phyloP scores from a whole-genome alignment of 2,329 filamentous ascomycete species.

The Amphichorda felina region DNA sequence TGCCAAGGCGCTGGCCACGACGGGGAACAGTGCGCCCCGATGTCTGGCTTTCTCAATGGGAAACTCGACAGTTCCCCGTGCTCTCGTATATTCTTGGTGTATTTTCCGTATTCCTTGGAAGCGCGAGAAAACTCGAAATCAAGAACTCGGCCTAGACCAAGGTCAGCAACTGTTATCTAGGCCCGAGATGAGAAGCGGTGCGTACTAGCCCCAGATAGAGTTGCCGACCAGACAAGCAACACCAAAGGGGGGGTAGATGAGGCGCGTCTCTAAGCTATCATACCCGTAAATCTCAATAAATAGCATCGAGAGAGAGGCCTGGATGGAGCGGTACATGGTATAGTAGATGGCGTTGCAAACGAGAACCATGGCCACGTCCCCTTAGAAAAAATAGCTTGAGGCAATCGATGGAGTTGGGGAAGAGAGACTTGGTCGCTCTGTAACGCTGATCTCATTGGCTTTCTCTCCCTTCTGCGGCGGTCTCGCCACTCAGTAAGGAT shows the following conservation, averaged over 20 bases:
- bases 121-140: background rate
- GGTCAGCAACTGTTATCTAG: too few relatives aligned
- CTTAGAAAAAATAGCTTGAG: conserved; percentile 4
- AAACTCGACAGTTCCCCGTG: conserved; percentile 1
- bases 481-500: too few relatives aligned
- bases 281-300: conserved; percentile 10
- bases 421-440: background rate
- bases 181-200: too few relatives aligned
- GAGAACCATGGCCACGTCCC: conserved; percentile 4
- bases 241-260: conserved; percentile 10
- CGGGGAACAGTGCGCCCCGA: conserved; percentile 2
- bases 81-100: background rate
- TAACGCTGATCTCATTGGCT: background rate
- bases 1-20: background rate
- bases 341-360: conserved; percentile 12
- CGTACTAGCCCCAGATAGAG: conserved; percentile 8
- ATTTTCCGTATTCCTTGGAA: background rate
- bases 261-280: conserved; percentile 8
- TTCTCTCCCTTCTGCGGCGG: conserved; percentile 12
- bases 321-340: conserved; percentile 8
- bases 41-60: conserved; percentile 1
- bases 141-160: background rate
- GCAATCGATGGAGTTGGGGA: conserved; percentile 1
- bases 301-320: conserved; percentile 9
- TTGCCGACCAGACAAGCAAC: conserved; percentile 7